Evolutionary conservation across 1,284 basidiomycete species (phyloP), one percentile per base, ranked within the genome.

Genomic region (Papiliotrema flavescens): DNA sequence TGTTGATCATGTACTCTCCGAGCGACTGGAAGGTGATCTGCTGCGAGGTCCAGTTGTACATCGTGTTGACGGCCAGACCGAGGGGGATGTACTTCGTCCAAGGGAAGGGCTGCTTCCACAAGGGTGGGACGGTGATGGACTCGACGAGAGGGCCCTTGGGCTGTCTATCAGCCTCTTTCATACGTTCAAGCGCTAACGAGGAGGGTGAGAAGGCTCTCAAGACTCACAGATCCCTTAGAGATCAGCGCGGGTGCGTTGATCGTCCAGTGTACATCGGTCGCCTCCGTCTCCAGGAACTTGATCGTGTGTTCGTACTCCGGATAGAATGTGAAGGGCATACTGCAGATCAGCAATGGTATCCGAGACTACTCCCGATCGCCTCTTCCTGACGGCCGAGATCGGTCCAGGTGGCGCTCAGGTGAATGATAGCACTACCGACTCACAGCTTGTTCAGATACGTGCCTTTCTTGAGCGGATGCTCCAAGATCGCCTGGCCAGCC

Each of bases 251-350:
- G 54, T 22, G 28, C 28, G 24, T 55, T 55, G 15, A 55, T 55
- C 35, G 42, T 51, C 54, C 54, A 55, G 37, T 55, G 15, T 11
- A 55, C 47, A 19, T 55, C 54, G 17, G 37, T 32, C 2, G 32
- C 41, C 8, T 40, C 24, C 36, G 50, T 43, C n/a, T 54, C 45
- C 9, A 55, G 41, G 28, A 32, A 46, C 3, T 28, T 14, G 24
- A 50, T 46, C 19, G 44, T 47, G 23, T 45, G 34, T 17, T 11
- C 40, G 36, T 55, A 55, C 22, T 55, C 54, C 19, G 48, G 48
- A 35, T 55, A 55, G 47, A 55, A 55, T 4, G 49, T 40, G 48
- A 55, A 51, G 2, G 54, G 54, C 54, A 55, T 55, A 19, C 54
- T 55, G 28, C 28, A 32, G 28, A 11, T 32, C 28, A 32, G 28